Evolutionary conservation across 1,139 yeast species (phyloP).

Genomic region (Arxiozyma heterogenica): DNA sequence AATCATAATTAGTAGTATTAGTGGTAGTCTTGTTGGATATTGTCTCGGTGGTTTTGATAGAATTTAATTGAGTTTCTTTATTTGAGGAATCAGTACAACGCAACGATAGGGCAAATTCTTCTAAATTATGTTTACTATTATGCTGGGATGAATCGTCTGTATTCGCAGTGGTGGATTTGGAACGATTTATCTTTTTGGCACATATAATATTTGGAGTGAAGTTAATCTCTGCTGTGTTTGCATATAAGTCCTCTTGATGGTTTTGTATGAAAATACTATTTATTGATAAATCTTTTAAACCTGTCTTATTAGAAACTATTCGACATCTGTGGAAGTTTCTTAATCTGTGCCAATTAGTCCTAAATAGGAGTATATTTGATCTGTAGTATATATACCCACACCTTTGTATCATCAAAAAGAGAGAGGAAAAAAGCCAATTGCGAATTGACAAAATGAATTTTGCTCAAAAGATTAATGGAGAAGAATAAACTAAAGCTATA

Average conservation of each 20-base stretch:
- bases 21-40: not conserved
- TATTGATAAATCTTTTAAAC: no score
- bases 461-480: not conserved
- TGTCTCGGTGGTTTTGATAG: not conserved
- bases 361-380: not conserved
- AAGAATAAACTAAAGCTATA: no score
- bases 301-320: no score
- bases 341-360: not conserved
- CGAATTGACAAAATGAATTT: no score
- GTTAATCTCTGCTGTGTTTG: conserved; percentile 31
- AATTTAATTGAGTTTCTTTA: not conserved
- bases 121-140: conserved; percentile 1
- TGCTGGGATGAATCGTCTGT: not conserved
- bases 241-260: not conserved
- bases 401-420: conserved; percentile 7
- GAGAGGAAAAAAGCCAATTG: not conserved
- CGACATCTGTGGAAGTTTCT: not conserved
- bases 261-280: not conserved
- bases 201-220: conserved; percentile 30
- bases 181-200: not conserved
- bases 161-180: not conserved
- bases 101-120: conserved; percentile 16
- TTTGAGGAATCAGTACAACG: conserved; percentile 29
- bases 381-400: not conserved
- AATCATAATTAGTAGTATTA: not conserved